Evolutionary conservation across 208 protist genomes (phyloP).

Genomic region (Leishmania martiniquensis): DNA sequence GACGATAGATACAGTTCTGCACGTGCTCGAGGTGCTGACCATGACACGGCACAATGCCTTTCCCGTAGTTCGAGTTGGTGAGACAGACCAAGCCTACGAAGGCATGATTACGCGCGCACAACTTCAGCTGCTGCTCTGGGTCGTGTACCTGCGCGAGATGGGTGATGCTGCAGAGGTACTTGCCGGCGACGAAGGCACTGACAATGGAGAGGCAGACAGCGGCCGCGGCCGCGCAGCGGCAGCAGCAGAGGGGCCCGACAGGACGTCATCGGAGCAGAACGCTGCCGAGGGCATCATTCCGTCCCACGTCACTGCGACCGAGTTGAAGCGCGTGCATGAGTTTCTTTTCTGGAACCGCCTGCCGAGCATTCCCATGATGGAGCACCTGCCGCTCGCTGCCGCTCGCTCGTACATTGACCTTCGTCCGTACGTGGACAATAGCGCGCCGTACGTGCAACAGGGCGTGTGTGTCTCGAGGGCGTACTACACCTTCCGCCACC

Average conservation of each 20-base stretch:
- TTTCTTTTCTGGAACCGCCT: conserved; percentile 61
- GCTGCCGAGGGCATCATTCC: not conserved
- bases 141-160: conserved; percentile 56
- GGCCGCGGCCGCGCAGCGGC: no score
- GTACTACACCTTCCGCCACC: conserved; percentile 74
- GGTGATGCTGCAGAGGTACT: conserved; percentile 27
- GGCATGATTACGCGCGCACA: conserved; percentile 56
- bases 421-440: conserved; percentile 65
- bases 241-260: not conserved
- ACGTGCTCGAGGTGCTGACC: conserved; percentile 54
- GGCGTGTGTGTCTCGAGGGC: conserved; percentile 66
- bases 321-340: conserved; percentile 52
- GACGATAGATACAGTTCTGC: conserved; percentile 52
- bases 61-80: conserved; percentile 60
- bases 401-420: conserved; percentile 46
- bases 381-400: conserved; percentile 31
- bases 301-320: conserved; percentile 40
- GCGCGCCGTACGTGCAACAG: conserved; percentile 57
- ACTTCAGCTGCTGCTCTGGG: conserved; percentile 62
- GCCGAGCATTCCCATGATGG: conserved; percentile 34
- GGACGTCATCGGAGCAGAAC: not conserved
- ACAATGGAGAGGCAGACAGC: not conserved
- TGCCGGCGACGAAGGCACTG: conserved; percentile 1
- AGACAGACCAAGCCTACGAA: conserved; percentile 40
- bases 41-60: conserved; percentile 85